These are phyloP conservation scores for Amanita polypyramis DNA, from an alignment of 768 basidiomycete species.

Conservation along the genomic window DNA sequence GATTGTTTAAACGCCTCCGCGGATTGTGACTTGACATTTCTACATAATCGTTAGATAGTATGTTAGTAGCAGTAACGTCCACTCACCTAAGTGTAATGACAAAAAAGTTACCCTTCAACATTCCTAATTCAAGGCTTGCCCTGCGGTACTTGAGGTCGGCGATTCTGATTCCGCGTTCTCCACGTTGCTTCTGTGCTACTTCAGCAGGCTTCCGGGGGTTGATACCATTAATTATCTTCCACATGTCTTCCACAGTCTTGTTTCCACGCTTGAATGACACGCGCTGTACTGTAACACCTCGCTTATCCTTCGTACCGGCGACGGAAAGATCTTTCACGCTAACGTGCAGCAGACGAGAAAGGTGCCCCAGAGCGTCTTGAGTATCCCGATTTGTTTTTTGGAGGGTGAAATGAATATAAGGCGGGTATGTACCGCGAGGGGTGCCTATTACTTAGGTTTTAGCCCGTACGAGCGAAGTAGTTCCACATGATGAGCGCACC, in stretches of 20 bases:
- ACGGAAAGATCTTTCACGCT: conserved; percentile 75
- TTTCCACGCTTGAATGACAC: conserved; percentile 72
- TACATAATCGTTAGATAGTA: conserved; percentile 19
- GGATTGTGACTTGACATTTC: conserved; percentile 78
- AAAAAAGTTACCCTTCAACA: conserved; percentile 95
- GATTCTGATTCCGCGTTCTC: conserved; percentile 83
- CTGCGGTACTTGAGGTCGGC: conserved; percentile 83
- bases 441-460: conserved; percentile 24
- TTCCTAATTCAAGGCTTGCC: conserved; percentile 78
- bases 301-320: conserved; percentile 97
- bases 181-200: conserved; percentile 58
- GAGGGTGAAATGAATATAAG: conserved; percentile 91
- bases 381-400: conserved; percentile 98
- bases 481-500: conserved; percentile 13
- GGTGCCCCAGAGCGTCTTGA: conserved; percentile 79
- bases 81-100: conserved; percentile 84
- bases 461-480: background rate
- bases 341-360: conserved; percentile 71
- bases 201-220: conserved; percentile 42
- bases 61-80: background rate
- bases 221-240: conserved; percentile 70
- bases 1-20: conserved; percentile 63
- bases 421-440: conserved; percentile 60
- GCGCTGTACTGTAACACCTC: conserved; percentile 91
- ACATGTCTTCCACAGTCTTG: conserved; percentile 75